These are phyloP conservation scores for Fusarium verrucosum DNA, from an alignment of 2,329 filamentous ascomycete species.

Conservation along the genomic window DNA sequence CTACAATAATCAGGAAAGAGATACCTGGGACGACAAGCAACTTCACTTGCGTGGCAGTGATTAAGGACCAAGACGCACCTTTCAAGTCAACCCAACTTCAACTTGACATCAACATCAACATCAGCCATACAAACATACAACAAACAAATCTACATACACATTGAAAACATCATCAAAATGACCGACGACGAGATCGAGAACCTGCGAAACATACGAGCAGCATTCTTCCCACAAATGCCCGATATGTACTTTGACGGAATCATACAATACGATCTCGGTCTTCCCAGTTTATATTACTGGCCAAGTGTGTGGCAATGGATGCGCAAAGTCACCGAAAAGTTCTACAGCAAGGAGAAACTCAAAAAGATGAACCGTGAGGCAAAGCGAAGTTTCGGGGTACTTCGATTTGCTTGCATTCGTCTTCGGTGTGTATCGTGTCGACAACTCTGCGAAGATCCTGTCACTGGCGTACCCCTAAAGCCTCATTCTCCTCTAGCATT, in stretches of 20 bases:
- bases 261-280: conserved; percentile 10
- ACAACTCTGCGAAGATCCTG: conserved; percentile 15
- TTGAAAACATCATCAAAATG: not conserved
- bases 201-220: not conserved
- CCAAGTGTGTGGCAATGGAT: conserved; percentile 11
- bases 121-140: not conserved
- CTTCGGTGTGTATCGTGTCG: conserved; percentile 27
- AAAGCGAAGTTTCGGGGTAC: not conserved
- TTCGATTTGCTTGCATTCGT: conserved; percentile 27
- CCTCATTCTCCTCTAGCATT: conserved; percentile 11
- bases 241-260: conserved; percentile 13
- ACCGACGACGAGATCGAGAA: not conserved
- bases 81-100: not conserved
- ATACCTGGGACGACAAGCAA: not conserved
- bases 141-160: not conserved
- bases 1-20: not conserved
- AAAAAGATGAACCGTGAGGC: not conserved
- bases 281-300: conserved; percentile 29
- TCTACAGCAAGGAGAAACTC: not conserved
- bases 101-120: not conserved
- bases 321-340: not conserved
- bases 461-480: not conserved
- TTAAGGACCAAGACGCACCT: not conserved
- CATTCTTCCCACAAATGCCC: not conserved
- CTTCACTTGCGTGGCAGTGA: not conserved